Evolutionary conservation across 2,329 filamentous ascomycete species (phyloP), one percentile per base, ranked within the genome.

Genomic region (Sarocladium oryzae): DNA sequence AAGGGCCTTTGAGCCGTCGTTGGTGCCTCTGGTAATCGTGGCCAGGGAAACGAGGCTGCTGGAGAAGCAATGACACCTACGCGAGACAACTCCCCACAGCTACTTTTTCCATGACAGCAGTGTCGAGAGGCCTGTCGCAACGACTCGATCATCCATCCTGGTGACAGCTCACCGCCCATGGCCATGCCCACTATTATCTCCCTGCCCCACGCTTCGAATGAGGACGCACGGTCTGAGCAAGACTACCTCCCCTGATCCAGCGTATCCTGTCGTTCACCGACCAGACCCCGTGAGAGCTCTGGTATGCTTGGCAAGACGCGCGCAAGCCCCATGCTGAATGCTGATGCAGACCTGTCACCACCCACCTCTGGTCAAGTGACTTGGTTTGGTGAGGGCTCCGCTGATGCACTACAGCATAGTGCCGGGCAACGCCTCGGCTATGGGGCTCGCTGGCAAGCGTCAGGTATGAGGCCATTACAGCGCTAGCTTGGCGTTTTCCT

Each of bases 391-490:
- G 21, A 5, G 10, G 10, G 20, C 21, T 45, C 10, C 40, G 36
- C 37, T 41, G 37, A 41, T 41, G 37, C 37, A 18, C n/a, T n/a
- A 13, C 15, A 6, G 8, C n/a, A 45, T n/a, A 45, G 28, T 45
- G 40, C 40, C 40, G 40, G 40, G n/a, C 45, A 21, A 30, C 21
- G 35, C 45, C 45, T 49, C 45, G 45, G 45, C 18, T 49, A 49
- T 35, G 45, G 45, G 16, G 26, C 45, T 23, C 35, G 16, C 40
- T 45, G 40, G 40, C 40, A 45, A 45, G 40, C 40, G 36, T 18
- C 36, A 18, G 36, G 36, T 40, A 40, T 21, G 36, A 40, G 36
- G 40, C 40, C 23, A 28, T 30, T 45, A 26, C 40, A 18, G 21
- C 40, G 23, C 40, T 45, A 45, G 40, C 40, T 26, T 28, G 23